Base-by-base conservation (phyloP, 2,329 filamentous ascomycete species). In the Zalaria sp. region DNA sequence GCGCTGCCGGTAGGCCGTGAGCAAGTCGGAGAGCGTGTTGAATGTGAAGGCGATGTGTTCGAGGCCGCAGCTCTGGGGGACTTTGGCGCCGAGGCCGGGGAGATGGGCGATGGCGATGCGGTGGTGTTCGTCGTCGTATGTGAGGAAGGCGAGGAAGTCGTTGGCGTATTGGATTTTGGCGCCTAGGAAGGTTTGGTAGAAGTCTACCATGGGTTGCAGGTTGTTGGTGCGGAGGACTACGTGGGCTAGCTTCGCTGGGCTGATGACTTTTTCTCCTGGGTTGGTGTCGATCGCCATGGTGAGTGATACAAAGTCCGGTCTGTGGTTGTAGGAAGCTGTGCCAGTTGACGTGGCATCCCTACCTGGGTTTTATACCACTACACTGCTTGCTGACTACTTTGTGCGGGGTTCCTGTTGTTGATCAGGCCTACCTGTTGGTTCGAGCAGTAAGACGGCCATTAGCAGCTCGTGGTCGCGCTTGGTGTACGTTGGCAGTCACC, bases 61-160 rank as follows among this genome's bases (percentile, higher is more conserved):
- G 1, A 52, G 40, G 11, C 52, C 51, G 9, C 34, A 38, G 7
- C 42, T 46, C 5, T 35, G 34, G 8, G 25, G 46, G 18, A 41
- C 41, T 29, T 53, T 51, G 18, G 45, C 26, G 1, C 29, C 41
- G 7, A 46, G 40, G n/a, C 35, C 38, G 1, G 49, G 49, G 1
- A 46, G 34, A 2, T 34, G 11, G 28, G 53, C n/a, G 18, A 55
- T 29, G 7, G 49, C 53, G 39, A 55, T 49, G 34, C 53, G 49
- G 39, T 55, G 52, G 36, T 55, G 52, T 32, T 55, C 53, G n/a
- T 53, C 45, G 42, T 54, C 53, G 41, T 54, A 55, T 25, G 45
- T 46, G n/a, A 55, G 37, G 46, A 55, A 51, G 6, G 44, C 31
- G 3, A 53, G 29, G 31, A 43, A 37, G 2, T 51, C 46, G 25